Evolutionary conservation across 176 grass and related monocot species (phyloP), one percentile per base, ranked within the genome.

Genomic region (Zoysia japonica): DNA sequence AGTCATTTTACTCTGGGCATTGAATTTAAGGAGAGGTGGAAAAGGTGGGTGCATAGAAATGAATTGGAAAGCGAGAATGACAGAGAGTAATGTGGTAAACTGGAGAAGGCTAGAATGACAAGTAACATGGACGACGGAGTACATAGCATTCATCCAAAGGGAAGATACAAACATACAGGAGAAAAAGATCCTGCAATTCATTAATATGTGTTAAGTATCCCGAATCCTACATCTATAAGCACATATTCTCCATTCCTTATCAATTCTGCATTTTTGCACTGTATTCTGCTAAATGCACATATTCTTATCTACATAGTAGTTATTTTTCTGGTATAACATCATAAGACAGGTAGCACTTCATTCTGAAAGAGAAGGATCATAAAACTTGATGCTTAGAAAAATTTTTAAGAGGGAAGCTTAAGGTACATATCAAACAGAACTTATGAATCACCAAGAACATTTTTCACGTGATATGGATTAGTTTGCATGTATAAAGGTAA

Each of bases 181-280:
- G n/a, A 42, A 63, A 63, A 63, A 52, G 4, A 82, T 54, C 19
- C 5, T 74, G 20, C 66, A 57, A 67, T 11, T 1, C 13, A 73
- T 35, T 15, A 39, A 43, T 2, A 72, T 6, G 43, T 37, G 7
- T 14, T 40, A 77, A 19, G 14, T 44, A 68, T 45, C 61, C 20
- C 50, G 10, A 64, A 70, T 82, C 64, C 20, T 82, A 71, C 43
- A 50, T 46, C 12, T 39, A 70, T 50, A 62, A 62, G 62, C 54
- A 70, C 61, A 38, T 9, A 69, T 52, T 43, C 16, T 75, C 4
- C 45, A 16, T 11, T 81, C 17, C 20, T 2, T 0, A 42, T 4
- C 8, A 15, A 7, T 54, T 38, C 65, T 63, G 1, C 3, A 17
- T 35, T 64, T 19, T 75, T 48, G 28, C 41, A 65, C 4, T 48